Evolutionary conservation across 2,329 filamentous ascomycete species (phyloP).

Genomic region (Xylaria sp.): DNA sequence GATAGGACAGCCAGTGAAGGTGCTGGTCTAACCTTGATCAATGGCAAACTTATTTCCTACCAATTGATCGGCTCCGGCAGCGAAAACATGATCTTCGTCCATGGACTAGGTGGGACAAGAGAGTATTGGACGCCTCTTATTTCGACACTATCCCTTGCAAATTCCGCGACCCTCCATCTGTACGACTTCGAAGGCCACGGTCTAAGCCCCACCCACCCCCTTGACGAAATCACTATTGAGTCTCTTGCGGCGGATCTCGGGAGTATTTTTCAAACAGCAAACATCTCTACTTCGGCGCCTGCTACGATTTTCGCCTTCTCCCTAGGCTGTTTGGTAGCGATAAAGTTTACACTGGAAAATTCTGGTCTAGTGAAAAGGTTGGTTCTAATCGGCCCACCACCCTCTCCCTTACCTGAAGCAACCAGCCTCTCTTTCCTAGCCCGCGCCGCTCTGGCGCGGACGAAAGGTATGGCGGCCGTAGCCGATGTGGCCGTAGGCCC

Average conservation of each 20-base stretch:
- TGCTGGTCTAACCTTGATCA: slow-evolving; percentile 2
- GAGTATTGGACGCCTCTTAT: slow-evolving; percentile 24
- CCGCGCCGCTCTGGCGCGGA: neutral
- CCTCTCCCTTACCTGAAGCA: neutral
- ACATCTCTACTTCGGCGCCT: neutral
- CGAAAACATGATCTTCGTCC: slow-evolving; percentile 16
- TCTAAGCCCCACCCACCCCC: slow-evolving; percentile 21
- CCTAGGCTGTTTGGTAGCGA: slow-evolving; percentile 15
- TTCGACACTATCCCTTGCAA: neutral
- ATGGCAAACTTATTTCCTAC: slow-evolving; percentile 17
- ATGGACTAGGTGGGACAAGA: slow-evolving; percentile 21
- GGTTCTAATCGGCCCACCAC: slow-evolving; percentile 7
- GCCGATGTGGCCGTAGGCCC: neutral
- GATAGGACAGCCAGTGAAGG: neutral
- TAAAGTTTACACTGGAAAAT: slow-evolving; percentile 10
- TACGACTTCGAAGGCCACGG: slow-evolving; percentile 27
- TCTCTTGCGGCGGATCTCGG: slow-evolving; percentile 18
- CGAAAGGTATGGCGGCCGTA: slow-evolving; percentile 5
- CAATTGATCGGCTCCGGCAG: neutral
- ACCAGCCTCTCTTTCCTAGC: neutral
- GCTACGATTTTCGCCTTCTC: slow-evolving; percentile 24
- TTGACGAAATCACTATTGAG: slow-evolving; percentile 16
- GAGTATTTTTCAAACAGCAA: slow-evolving; percentile 1
- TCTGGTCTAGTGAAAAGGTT: slow-evolving; percentile 4
- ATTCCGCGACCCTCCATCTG: slow-evolving; percentile 3